Base-by-base conservation (phyloP, 208 protist species). In the Novymonas esmeraldas region DNA sequence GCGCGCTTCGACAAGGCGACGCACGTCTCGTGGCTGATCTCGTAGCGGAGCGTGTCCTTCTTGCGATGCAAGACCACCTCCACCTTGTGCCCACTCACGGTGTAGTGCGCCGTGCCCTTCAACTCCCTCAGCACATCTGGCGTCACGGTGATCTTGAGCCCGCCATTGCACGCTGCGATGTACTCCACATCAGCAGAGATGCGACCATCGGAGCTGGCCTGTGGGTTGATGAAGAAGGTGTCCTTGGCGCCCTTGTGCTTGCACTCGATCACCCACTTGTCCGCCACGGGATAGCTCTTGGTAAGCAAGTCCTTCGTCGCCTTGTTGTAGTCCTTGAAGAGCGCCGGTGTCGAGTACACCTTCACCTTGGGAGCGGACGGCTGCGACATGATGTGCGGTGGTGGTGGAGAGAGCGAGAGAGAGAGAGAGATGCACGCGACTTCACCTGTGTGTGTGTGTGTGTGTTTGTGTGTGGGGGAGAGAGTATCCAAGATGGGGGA, bases 301-400 rank as follows among this genome's bases (percentile, higher is more conserved):
- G 73, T 81, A 29, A 95, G 81, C 42, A 92, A 59, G 50, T 95
- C 90, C 63, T 84, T 90, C 34, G 77, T 79, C 62, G 80, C 68
- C 76, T 95, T 95, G 77, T 82, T 74, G 75, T 80, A 95, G 73
- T 95, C 90, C 78, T 90, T 89, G 79, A 87, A 95, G 46, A 81
- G 64, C 7, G 70, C 5, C 20, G 63, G 74, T 7, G 64, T 60
- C 22, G 61, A 39, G 60, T 73, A 75, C 16, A 31, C 16, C 62
- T 73, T 78, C 56, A n/a, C 58, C 38, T 38, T 16, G 26, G 63
- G 24, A 1, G 45, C 11, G n/a, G 52, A 50, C 39, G 57, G 54
- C 41, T 39, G 58, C 38, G 58, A n/a, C 58, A 64, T 64, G 38
- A 6, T 14, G 24, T 1, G 0, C 14, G 13, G 22, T 38, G 31